Conservation (phyloP, 2,329 filamentous ascomycete genomes). For the Dothideomycetes sp. region DNA sequence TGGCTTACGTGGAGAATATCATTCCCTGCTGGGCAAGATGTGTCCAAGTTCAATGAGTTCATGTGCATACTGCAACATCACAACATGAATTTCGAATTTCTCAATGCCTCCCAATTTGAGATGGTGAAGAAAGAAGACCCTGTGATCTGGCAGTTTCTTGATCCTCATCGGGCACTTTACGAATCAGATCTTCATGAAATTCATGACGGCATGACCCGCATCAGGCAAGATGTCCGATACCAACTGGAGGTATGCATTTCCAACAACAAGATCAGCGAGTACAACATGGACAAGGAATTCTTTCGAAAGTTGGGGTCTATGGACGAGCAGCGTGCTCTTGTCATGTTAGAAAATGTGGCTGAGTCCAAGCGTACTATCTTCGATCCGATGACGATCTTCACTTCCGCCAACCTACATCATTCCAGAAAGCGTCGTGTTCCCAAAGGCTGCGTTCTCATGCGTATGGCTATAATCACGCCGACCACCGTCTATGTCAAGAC, state of each 20-base stretch:
- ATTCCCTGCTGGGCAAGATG: neutral
- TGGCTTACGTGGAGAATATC: constrained; percentile 49
- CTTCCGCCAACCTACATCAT: constrained; percentile 27
- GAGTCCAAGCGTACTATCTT: constrained; percentile 54
- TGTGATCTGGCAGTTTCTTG: constrained; percentile 2
- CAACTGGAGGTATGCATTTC: constrained; percentile 93
- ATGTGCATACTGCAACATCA: constrained; percentile 53
- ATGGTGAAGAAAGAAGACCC: neutral
- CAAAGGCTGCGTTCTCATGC: constrained; percentile 62
- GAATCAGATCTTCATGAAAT: constrained; percentile 18
- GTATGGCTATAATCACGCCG: constrained; percentile 73
- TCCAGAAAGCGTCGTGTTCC: constrained; percentile 44
- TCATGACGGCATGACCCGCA: constrained; percentile 21
- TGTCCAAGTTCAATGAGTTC: constrained; percentile 12
- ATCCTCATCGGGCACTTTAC: constrained; percentile 6
- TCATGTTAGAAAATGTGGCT: constrained; percentile 65
- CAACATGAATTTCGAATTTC: constrained; percentile 47
- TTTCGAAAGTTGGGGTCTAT: constrained; percentile 50
- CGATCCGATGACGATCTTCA: constrained; percentile 65
- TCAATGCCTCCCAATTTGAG: neutral
- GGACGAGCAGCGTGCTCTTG: constrained; percentile 43
- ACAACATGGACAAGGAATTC: constrained; percentile 61
- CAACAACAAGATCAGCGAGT: constrained; percentile 64
- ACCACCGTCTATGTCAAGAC: constrained; percentile 71
- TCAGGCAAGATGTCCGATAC: constrained; percentile 65